These are phyloP conservation scores for Intubia oerlemansii DNA, from an alignment of 2,329 filamentous ascomycete species.

Conservation along the genomic window DNA sequence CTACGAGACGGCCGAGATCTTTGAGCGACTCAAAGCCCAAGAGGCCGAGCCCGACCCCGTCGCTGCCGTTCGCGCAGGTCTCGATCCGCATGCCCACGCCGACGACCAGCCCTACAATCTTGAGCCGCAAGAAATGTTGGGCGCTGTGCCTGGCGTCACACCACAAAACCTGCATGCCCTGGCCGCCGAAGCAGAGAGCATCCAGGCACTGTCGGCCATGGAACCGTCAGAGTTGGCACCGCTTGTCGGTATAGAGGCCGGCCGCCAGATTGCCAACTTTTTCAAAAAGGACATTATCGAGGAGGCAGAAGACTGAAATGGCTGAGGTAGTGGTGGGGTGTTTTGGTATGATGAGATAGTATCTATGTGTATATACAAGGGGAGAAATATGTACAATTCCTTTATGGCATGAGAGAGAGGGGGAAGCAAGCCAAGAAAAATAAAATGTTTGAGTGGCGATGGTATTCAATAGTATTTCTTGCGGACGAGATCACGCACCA, in stretches of 20 bases:
- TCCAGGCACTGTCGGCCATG: constrained; percentile 76
- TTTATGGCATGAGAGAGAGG: not conserved
- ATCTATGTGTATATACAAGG: not conserved
- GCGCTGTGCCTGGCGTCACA: constrained; percentile 64
- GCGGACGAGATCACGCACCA: constrained; percentile 8
- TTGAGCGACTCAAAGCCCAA: constrained; percentile 77
- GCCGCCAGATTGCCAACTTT: constrained; percentile 56
- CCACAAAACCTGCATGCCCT: constrained; percentile 56
- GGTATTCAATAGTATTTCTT: constrained; percentile 6
- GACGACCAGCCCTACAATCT: constrained; percentile 57
- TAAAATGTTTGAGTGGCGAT: not conserved
- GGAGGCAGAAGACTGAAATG: no score
- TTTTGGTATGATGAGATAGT: not conserved
- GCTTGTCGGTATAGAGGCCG: constrained; percentile 59
- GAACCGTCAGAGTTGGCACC: constrained; percentile 47
- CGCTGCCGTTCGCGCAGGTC: constrained; percentile 60
- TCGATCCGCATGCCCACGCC: constrained; percentile 40
- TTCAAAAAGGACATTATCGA: constrained; percentile 48
- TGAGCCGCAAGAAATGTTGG: constrained; percentile 78
- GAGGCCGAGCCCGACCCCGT: constrained; percentile 81
- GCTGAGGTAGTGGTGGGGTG: no score
- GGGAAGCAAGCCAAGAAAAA: not conserved
- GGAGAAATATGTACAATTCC: no score
- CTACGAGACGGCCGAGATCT: constrained; percentile 94
- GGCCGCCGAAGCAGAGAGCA: constrained; percentile 49